Evolutionary conservation across 2,329 filamentous ascomycete genomes (phyloP).

Genomic region (Botrytis tulipae): DNA sequence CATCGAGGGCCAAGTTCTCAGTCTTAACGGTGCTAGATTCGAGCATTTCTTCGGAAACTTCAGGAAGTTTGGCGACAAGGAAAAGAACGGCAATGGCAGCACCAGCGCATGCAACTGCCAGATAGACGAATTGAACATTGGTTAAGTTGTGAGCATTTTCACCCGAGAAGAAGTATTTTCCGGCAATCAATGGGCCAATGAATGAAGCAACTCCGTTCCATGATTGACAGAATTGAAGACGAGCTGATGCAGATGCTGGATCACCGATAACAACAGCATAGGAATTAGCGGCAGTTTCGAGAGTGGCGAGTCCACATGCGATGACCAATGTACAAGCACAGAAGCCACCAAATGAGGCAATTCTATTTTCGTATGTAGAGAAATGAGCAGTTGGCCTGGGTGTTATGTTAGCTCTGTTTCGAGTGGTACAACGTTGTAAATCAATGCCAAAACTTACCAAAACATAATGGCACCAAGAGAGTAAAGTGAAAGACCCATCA

Average conservation of each 20-base stretch:
- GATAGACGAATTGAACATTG: constrained; percentile 79
- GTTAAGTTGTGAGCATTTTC: constrained; percentile 64
- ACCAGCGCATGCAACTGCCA: constrained; percentile 74
- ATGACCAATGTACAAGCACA: constrained; percentile 71
- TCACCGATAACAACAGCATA: constrained; percentile 71
- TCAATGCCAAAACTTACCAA: not conserved
- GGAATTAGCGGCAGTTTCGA: constrained; percentile 78
- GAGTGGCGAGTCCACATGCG: constrained; percentile 70
- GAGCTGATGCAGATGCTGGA: constrained; percentile 67
- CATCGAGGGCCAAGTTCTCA: constrained; percentile 48
- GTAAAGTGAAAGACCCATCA: constrained; percentile 71
- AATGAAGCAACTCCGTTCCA: constrained; percentile 74
- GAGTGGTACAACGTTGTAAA: no score
- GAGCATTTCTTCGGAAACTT: constrained; percentile 50
- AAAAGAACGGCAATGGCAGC: constrained; percentile 66
- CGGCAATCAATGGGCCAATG: constrained; percentile 69
- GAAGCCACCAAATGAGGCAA: constrained; percentile 73
- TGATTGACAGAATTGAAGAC: constrained; percentile 72
- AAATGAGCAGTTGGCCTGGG: constrained; percentile 78
- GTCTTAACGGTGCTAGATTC: constrained; percentile 37
- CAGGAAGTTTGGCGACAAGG: constrained; percentile 63
- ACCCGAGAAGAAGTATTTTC: constrained; percentile 66
- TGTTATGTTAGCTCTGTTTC: constrained; percentile 47
- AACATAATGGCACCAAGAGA: constrained; percentile 59
- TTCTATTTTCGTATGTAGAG: constrained; percentile 48